Conservation (phyloP, 129 eudicot genomes). For the Flaveria bidentis region DNA sequence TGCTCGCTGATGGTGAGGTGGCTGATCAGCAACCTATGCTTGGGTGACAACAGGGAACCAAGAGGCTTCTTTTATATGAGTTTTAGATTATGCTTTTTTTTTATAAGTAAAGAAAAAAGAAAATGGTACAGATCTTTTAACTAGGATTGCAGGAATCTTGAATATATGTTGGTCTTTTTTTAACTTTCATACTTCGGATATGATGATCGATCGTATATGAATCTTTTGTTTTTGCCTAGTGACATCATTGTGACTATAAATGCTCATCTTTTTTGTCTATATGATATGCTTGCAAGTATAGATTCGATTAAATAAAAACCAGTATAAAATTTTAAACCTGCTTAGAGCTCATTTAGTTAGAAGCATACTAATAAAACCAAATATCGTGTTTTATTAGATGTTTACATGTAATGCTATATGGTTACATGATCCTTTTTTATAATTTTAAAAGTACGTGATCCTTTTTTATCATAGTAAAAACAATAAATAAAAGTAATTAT, state of each 20-base stretch:
- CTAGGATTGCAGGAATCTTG: conserved; percentile 37
- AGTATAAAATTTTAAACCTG: too few species aligned
- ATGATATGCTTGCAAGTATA: too few species aligned
- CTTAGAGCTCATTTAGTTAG: too few species aligned
- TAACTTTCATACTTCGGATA: conserved; percentile 7
- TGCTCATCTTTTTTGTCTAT: too few species aligned
- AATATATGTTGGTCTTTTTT: conserved; percentile 31
- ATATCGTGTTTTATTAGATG: too few species aligned
- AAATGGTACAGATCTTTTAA: conserved; percentile 45
- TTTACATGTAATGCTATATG: too few species aligned
- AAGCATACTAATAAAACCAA: too few species aligned
- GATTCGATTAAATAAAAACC: too few species aligned
- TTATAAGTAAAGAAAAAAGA: conserved; percentile 19
- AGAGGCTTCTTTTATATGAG: background rate
- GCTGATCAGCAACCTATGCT: conserved; percentile 50
- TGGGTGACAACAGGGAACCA: conserved; percentile 36
- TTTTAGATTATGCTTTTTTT: conserved; percentile 25
- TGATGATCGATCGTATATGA: conserved; percentile 26
- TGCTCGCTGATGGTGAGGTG: conserved; percentile 56
- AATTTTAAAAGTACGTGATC: too few species aligned
- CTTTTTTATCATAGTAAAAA: too few species aligned
- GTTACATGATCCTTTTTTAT: too few species aligned
- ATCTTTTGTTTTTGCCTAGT: conserved; percentile 8
- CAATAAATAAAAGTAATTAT: too few species aligned
- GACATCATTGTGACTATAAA: background rate